Evolutionary conservation across 179 eudicot species (phyloP), one percentile per base, ranked within the genome.

Genomic region (Carnegiea gigantea): DNA sequence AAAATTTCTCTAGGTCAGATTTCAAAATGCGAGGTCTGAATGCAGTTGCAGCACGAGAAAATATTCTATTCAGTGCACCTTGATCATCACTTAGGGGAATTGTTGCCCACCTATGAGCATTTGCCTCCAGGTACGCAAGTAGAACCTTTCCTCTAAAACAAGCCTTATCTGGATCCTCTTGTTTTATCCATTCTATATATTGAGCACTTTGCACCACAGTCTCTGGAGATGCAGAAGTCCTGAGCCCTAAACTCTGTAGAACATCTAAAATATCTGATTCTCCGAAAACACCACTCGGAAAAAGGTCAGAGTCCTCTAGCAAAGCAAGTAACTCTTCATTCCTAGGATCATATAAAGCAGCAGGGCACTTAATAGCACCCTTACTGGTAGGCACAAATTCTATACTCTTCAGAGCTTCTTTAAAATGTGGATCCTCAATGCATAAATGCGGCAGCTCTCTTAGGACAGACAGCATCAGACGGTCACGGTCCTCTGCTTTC

Each of bases 81-180:
- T 86, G 89, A 80, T 91, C 93, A 81, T 86, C 93, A 81, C 74
- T 88, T 43, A 84, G 80, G 62, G 84, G 80, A 75, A 86, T 79
- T 54, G 91, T 86, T 82, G 90, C 86, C 99, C 98, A 97, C 86
- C 88, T 97, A 67, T 87, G 90, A 79, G 99, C 95, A 89, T 93
- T 97, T 78, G 93, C 97, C 90, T 95, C 99, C 78, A 97, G 88
- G 87, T 97, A 97, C 23, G 95, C 86, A 82, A 97, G 93, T 85
- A 97, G 97, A 76, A 91, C 89, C 86, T 91, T 93, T 54, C 98
- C 99, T 89, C 90, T 91, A 28, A 86, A 83, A 84, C 85, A 85
- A 71, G 99, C 99, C 85, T 82, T 92, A 64, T 89, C 88, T 68
- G 85, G 92, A 90, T 92, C 89, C 81, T 86, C 86, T 68, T 90